Evolutionary conservation across 129 eudicot species (phyloP), one percentile per base, ranked within the genome.

Genomic region (Flaveria bidentis): DNA sequence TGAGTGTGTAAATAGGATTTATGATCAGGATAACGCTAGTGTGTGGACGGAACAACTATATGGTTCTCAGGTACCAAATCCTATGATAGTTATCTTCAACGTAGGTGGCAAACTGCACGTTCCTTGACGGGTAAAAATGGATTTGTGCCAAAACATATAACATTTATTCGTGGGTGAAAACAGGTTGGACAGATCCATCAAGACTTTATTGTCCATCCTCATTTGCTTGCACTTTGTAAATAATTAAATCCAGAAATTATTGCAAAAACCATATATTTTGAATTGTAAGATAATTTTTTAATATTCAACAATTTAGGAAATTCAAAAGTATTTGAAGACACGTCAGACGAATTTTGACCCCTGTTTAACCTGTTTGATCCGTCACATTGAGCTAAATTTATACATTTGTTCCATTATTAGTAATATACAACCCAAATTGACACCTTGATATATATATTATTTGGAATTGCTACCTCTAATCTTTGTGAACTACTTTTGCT

Each of bases 1-100:
- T 15, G 90, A 94, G 82, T 94, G 98, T 63, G 97, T 94, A 67
- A 91, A 94, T 76, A 87, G 98, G 85, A 85, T 94, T 49, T 94
- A 94, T 84, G 96, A 91, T 50, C 82, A 65, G 50, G 79, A 81
- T 76, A 91, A 94, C 76, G 93, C 88, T 56, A 94, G 96, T 50
- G 9, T 87, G 18, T 94, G 98, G 98, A 88, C 97, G 1, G 93
- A 89, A 13, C 88, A 85, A 50, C 93, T 94, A 17, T 94, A 94
- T 64, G 98, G 98, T 77, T 86, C 98, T 56, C 98, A 94, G 98
- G 98, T 94, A 83, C 25, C 51, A 15, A 60, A 58, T 63, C 16
- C 60, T 64, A 50, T 45, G 49, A 52, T 71, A 44, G n/a, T 51
- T 17, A 71, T 36, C 6, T 36, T 60, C 20, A 13, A 22, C 13